Percentiles rank a stretch among this genome's conserved stretches.
Evolutionary conservation across 169 alveolate species (phyloP).

Genomic region (Plasmodium yoelii): DNA sequence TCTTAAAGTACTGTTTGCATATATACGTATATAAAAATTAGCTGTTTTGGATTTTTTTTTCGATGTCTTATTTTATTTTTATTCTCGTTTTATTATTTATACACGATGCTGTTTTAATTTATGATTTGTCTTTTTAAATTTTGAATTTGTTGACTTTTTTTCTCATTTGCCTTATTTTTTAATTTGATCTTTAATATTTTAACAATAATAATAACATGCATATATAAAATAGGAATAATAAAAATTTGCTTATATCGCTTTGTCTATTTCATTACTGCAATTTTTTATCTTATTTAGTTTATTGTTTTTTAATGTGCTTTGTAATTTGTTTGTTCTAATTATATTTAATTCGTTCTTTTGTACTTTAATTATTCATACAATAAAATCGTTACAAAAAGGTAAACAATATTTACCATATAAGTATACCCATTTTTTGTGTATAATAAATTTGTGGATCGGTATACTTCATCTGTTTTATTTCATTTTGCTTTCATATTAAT

Average conservation of each 20-base stretch:
- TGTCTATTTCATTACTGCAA: neutral
- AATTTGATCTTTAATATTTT: constrained; percentile 28
- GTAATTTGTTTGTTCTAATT: neutral
- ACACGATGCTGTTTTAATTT: neutral
- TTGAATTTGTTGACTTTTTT: neutral
- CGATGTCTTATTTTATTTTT: neutral
- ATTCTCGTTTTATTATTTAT: constrained; percentile 29
- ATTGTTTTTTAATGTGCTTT: neutral
- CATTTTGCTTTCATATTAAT: too few species aligned
- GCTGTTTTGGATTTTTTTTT: neutral
- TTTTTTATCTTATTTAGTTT: constrained; percentile 1
- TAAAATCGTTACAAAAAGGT: too few species aligned
- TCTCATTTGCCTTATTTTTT: constrained; percentile 5
- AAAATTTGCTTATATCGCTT: neutral
- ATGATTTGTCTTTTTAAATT: neutral
- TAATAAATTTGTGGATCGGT: too few species aligned
- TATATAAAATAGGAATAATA: neutral
- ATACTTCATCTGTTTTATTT: too few species aligned
- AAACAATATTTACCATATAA: too few species aligned
- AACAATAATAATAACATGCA: neutral
- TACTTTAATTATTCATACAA: too few species aligned
- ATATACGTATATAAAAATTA: too few species aligned
- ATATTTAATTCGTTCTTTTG: too few species aligned
- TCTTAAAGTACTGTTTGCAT: too few species aligned
- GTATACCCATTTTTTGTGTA: too few species aligned